Base-by-base conservation (phyloP, 176 grass and related monocot genomes). In the Puya raimondii region DNA sequence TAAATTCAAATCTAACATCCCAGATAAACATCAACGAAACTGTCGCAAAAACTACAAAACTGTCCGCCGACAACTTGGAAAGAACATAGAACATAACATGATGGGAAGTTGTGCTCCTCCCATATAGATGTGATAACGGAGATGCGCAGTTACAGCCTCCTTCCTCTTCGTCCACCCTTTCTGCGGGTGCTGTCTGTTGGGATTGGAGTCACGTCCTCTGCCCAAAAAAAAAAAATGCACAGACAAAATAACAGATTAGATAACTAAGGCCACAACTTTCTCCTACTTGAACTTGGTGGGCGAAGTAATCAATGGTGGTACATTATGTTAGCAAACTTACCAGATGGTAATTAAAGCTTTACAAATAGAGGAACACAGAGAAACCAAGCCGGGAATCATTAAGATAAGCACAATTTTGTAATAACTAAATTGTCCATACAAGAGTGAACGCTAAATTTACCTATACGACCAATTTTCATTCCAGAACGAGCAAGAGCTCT, bases 91-190 rank as follows among this genome's bases (percentile, higher is more conserved):
- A 67, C 64, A 67, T 67, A 42, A 42, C 33, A 13, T 18, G 23
- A 13, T 18, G 23, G 9, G 29, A 66, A 16, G n/a, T 59, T 21
- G 15, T 59, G 1, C 11, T 18, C 54, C 13, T 20, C 14, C 15
- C 33, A 42, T 42, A 42, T 42, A 6, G 0, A 61, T 10, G 56
- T 20, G 21, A 22, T 15, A 47, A 17, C 27, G 5, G 20, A 2
- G 23, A 47, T 15, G 15, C 50, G 15, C 50, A 80, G 66, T 80
- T 81, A 94, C 81, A 94, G 75, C 86, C 90, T 89, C 64, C 87
- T 88, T 68, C 91, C 91, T 80, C 87, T 96, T 51, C 87, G 85
- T 12, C 91, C 91, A 83, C 85, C 91, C 91, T 96, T 96, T 65
- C 91, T 76, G 50, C 91, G 80, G 2, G 87, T 91, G 74, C 87